Conservation (phyloP, 2,329 filamentous ascomycete genomes). For the Neopestalotiopsis sp. region DNA sequence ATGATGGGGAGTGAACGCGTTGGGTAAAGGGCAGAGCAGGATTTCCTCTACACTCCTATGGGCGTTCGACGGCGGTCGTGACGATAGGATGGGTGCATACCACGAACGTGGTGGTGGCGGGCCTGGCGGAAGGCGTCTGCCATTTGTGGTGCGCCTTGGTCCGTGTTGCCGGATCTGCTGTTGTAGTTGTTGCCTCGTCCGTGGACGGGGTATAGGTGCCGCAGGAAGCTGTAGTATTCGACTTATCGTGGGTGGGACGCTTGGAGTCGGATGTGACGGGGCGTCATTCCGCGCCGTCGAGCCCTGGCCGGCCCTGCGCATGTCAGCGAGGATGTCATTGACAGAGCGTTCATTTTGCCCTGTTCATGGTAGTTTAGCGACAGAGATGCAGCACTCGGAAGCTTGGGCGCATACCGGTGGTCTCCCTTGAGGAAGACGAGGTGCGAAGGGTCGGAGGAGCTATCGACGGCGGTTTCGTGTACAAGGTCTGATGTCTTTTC, state of each 20-base stretch:
- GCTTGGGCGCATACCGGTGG: slow-evolving; percentile 23
- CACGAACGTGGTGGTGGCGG: slow-evolving; percentile 66
- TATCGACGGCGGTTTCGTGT: slow-evolving; percentile 64
- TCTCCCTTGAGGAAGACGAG: slow-evolving; percentile 36
- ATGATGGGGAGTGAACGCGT: slow-evolving; percentile 45
- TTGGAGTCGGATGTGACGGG: slow-evolving; percentile 45
- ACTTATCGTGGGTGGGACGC: slow-evolving; percentile 63
- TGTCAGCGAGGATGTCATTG: slow-evolving; percentile 63
- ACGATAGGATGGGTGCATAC: slow-evolving; percentile 43
- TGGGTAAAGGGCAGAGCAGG: slow-evolving; percentile 45
- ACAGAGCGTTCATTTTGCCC: slow-evolving; percentile 50
- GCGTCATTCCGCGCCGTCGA: slow-evolving; percentile 31
- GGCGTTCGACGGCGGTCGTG: slow-evolving; percentile 33
- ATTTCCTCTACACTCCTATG: slow-evolving; percentile 19
- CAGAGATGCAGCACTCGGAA: background rate
- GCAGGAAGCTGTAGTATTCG: slow-evolving; percentile 65
- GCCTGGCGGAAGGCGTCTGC: slow-evolving; percentile 59
- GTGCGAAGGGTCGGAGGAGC: slow-evolving; percentile 54
- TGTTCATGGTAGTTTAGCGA: slow-evolving; percentile 20
- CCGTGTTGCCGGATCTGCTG: too few relatives aligned
- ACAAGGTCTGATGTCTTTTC: slow-evolving; percentile 61
- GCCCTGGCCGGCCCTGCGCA: slow-evolving; percentile 53
- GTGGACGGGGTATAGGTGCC: slow-evolving; percentile 55
- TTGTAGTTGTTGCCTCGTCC: slow-evolving; percentile 46
- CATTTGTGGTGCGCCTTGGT: slow-evolving; percentile 45